phyloP scores from a whole-genome alignment of 1,284 basidiomycete genomes.

The Macrocybe sp. region DNA sequence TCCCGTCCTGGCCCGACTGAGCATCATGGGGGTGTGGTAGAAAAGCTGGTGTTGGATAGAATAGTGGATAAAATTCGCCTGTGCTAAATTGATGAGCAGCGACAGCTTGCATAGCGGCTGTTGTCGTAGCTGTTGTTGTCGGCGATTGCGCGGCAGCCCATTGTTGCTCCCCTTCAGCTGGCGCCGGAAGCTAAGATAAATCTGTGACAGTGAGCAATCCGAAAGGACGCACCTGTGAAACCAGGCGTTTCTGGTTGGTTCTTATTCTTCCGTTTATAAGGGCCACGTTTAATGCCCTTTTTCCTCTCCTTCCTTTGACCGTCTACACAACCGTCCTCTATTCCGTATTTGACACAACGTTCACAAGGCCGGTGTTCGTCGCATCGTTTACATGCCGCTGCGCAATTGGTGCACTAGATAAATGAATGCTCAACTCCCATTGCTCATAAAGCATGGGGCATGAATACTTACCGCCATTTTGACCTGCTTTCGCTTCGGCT shows the following conservation, averaged over 20 bases:
- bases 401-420: constrained; percentile 76
- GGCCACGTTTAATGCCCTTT: constrained; percentile 82
- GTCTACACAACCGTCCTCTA: constrained; percentile 65
- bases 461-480: constrained; percentile 75
- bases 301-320: constrained; percentile 79
- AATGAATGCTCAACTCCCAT: constrained; percentile 3
- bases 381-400: constrained; percentile 81
- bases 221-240: constrained; percentile 1
- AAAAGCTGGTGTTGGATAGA: constrained; percentile 43
- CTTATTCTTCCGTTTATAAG: constrained; percentile 76
- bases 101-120: constrained; percentile 33
- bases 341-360: constrained; percentile 77
- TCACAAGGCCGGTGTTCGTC: constrained; percentile 78
- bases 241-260: constrained; percentile 15
- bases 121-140: constrained; percentile 22
- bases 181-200: neutral
- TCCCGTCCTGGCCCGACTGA: constrained; percentile 35
- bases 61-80: constrained; percentile 53
- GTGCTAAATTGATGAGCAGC: constrained; percentile 30
- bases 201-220: neutral
- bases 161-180: constrained; percentile 25
- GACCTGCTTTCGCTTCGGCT: constrained; percentile 77
- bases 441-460: neutral
- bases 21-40: constrained; percentile 36
- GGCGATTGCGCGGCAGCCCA: constrained; percentile 24